phyloP scores from a whole-genome alignment of 352 stramenopile genomes.

The Globisporangium iwayamae region DNA sequence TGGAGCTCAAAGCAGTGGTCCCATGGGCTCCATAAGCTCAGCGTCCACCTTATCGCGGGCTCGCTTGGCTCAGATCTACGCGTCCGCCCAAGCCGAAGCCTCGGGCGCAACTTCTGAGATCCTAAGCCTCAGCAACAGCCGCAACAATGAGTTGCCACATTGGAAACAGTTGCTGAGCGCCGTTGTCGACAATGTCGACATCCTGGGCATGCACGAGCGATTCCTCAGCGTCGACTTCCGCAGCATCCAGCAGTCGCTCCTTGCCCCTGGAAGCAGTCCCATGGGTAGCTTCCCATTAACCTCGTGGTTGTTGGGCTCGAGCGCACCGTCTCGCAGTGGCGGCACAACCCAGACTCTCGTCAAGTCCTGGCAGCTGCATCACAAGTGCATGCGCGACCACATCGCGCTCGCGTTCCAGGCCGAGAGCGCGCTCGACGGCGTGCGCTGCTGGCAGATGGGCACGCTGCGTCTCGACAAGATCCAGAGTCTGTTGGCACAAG shows the following conservation, averaged over 20 bases:
- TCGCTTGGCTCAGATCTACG: conserved; percentile 35
- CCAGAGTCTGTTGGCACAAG: conserved; percentile 9
- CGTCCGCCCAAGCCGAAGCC: not conserved
- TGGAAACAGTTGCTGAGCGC: conserved; percentile 27
- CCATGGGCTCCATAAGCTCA: not conserved
- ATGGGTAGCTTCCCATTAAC: conserved; percentile 9
- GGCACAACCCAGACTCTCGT: conserved; percentile 12
- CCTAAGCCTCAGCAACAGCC: not conserved
- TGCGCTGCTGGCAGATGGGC: conserved; percentile 22
- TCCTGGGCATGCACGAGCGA: conserved; percentile 27
- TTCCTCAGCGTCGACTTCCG: conserved; percentile 29
- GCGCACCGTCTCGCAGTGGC: not conserved
- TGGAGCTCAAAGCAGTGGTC: not conserved
- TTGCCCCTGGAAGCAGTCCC: not conserved
- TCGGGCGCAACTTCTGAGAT: not conserved
- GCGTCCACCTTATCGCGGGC: conserved; percentile 10
- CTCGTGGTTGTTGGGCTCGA: conserved; percentile 10
- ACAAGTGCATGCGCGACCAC: conserved; percentile 24
- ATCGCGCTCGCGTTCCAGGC: conserved; percentile 30
- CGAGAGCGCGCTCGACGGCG: conserved; percentile 25
- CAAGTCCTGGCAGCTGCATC: conserved; percentile 27
- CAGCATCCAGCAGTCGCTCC: conserved; percentile 30
- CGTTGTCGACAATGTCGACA: conserved; percentile 30
- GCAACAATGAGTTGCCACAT: not conserved
- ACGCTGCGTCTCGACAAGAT: conserved; percentile 8